Evolutionary conservation across 148 eudicot genomes (phyloP), one percentile per base, ranked within the genome.

Genomic region (Persicaria tinctoria): DNA sequence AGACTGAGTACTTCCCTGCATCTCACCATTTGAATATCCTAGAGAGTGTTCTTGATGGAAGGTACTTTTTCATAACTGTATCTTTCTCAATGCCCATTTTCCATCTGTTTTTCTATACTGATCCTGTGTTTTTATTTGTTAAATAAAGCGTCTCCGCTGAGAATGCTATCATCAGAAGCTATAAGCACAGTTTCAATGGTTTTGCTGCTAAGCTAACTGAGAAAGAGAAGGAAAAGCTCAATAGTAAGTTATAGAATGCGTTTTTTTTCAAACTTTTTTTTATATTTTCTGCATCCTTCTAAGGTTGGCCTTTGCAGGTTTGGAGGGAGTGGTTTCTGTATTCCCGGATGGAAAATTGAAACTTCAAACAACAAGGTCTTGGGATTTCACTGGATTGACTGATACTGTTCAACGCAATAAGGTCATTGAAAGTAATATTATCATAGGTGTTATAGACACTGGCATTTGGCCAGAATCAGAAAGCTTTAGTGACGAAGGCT

Each of bases 331-430:
- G 9, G 78, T 84, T 13, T 84, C 91, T 12, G 83, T 84, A 8
- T 87, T 89, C 54, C 85, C 86, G 9, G 81, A 88, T 46, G 77
- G 53, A 75, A 83, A 73, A 32, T 79, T 84, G 11, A 84, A 90
- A 79, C 82, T 90, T 27, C 96, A 88, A 56, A 94, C 98, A 3
- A 94, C 98, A 73, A 87, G 75, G 74, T 94, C 98, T 6, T 94
- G 98, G 98, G 97, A 91, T 44, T 94, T 91, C 64, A 77, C 90
- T 60, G 91, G 96, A 0, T 76, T 94, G 11, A 89, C 88, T 51
- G 77, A 48, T 49, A 77, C 85, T 20, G 86, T 93, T 8, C 84
- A 66, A 74, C 91, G 95, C 77, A 83, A 80, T 41, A 63, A 82
- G 47, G 77, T 81, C 66, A 60, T 53, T 1, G 98, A 94, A 82